Evolutionary conservation across 345 rosid genomes (phyloP).

Genomic region (Turnera subulata): DNA sequence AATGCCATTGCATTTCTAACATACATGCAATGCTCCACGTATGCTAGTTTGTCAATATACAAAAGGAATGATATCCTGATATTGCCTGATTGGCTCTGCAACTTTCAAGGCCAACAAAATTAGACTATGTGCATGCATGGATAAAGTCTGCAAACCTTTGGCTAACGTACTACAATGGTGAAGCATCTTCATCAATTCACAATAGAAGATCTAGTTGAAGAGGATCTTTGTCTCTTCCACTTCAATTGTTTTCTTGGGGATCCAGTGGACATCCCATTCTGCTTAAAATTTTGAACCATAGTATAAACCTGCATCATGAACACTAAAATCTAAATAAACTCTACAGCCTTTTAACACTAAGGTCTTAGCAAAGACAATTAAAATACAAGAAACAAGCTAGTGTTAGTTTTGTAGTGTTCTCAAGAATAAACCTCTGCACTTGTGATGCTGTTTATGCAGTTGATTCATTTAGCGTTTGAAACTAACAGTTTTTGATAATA

Average conservation of each 20-base stretch:
- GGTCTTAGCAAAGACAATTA: background rate
- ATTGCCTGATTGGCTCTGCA: too few species aligned
- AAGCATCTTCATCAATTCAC: background rate
- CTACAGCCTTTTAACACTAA: background rate
- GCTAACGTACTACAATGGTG: background rate
- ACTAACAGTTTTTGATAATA: too few species aligned
- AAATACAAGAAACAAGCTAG: background rate
- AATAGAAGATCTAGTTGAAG: background rate
- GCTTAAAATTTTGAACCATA: constrained; percentile 59
- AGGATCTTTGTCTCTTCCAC: background rate
- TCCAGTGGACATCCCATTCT: constrained; percentile 13
- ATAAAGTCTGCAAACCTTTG: too few species aligned
- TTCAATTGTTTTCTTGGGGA: constrained; percentile 21
- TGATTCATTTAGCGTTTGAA: background rate
- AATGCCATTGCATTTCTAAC: too few species aligned
- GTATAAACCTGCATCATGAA: constrained; percentile 38
- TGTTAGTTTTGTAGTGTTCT: background rate
- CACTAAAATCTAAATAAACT: background rate
- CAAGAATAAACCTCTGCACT: background rate
- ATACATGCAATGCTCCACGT: too few species aligned
- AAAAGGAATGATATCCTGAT: too few species aligned
- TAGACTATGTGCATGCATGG: too few species aligned
- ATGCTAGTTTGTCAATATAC: too few species aligned
- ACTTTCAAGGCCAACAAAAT: too few species aligned
- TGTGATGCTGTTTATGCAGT: background rate